Evolutionary conservation across 1,139 yeast species (phyloP).

Genomic region (Debaryomyces sp.): DNA sequence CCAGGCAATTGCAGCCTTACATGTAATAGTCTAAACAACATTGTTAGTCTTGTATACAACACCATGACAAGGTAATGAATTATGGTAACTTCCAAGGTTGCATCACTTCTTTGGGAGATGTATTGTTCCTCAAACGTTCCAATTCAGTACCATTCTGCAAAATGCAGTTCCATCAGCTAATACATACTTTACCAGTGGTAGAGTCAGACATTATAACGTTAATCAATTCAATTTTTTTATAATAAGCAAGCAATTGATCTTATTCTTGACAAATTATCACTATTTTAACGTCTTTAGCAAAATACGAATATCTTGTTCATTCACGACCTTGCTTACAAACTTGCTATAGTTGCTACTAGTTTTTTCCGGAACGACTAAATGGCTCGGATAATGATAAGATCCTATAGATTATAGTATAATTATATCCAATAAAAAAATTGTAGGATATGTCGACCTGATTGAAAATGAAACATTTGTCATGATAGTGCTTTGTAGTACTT

Average conservation of each 20-base stretch:
- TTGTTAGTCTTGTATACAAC: conserved; percentile 12
- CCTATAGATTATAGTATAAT: background rate
- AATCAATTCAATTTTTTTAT: background rate
- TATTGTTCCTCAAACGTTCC: background rate
- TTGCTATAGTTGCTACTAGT: background rate
- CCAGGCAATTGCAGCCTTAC: conserved; percentile 98
- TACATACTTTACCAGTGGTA: conserved; percentile 42
- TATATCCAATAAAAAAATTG: background rate
- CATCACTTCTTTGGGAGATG: background rate
- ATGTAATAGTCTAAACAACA: conserved; percentile 63
- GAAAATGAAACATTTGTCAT: too few species aligned
- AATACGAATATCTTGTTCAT: background rate
- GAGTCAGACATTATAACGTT: conserved; percentile 24
- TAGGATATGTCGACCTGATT: too few species aligned
- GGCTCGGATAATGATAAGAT: background rate
- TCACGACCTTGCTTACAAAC: background rate
- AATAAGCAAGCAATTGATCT: background rate
- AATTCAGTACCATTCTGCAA: background rate
- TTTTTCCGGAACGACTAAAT: background rate
- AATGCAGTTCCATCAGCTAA: background rate
- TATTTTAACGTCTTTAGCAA: background rate
- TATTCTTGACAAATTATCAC: background rate
- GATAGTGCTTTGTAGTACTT: background rate
- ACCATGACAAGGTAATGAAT: background rate
- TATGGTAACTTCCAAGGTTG: conserved; percentile 17